These are phyloP conservation scores for Arabis hirsuta DNA, from an alignment of 345 rosid species.

Conservation along the genomic window DNA sequence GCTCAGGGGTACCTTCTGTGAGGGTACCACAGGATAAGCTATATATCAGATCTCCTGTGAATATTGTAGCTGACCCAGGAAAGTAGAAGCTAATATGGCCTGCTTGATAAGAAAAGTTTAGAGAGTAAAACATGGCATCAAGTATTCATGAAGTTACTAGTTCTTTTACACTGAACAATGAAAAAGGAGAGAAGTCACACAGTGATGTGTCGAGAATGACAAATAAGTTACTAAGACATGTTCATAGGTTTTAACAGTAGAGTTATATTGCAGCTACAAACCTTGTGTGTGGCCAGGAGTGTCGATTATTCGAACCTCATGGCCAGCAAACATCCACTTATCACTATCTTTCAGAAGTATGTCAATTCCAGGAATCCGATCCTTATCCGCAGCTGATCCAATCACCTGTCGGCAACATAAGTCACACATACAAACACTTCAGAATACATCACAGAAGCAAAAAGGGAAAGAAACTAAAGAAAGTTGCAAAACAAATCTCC, in stretches of 20 bases:
- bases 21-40: constrained; percentile 98
- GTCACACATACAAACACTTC: constrained; percentile 7
- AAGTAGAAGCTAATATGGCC: constrained; percentile 98
- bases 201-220: constrained; percentile 6
- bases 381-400: constrained; percentile 78
- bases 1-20: constrained; percentile 87
- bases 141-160: not conserved
- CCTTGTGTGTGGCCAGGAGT: constrained; percentile 99
- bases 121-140: constrained; percentile 15
- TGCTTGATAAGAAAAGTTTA: constrained; percentile 43
- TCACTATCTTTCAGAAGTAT: constrained; percentile 83
- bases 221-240: constrained; percentile 9
- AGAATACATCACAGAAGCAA: constrained; percentile 1
- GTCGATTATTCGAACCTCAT: constrained; percentile 80
- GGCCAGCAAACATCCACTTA: constrained; percentile 99
- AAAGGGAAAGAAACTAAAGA: constrained; percentile 6
- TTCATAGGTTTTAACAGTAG: not conserved
- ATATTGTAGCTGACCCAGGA: constrained; percentile 82
- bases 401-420: constrained; percentile 70
- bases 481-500: constrained; percentile 13
- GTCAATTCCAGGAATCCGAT: constrained; percentile 91
- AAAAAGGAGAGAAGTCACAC: not conserved
- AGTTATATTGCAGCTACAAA: constrained; percentile 37
- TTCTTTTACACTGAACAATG: not conserved
- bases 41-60: constrained; percentile 90